Conservation (phyloP, 495 filamentous ascomycete species). For the Podospora australis region DNA sequence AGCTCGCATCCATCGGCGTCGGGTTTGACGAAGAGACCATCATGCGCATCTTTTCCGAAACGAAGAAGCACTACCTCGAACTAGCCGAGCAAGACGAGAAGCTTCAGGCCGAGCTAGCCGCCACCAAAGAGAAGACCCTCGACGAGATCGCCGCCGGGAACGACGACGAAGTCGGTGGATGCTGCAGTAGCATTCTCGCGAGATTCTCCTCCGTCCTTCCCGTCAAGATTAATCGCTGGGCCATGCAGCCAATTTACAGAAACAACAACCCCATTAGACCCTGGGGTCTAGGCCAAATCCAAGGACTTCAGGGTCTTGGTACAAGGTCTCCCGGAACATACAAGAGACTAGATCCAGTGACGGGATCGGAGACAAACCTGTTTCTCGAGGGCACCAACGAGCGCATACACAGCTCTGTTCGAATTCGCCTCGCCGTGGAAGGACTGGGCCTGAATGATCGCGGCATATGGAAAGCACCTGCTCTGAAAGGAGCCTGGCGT, state of each 20-base stretch:
- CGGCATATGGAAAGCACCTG: slow-evolving; percentile 45
- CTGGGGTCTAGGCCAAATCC: slow-evolving; percentile 53
- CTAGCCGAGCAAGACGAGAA: slow-evolving; percentile 17
- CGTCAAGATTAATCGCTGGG: slow-evolving; percentile 34
- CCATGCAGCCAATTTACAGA: slow-evolving; percentile 37
- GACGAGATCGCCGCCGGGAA: too few relatives aligned
- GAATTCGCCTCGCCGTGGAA: slow-evolving; percentile 45
- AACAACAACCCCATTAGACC: slow-evolving; percentile 46
- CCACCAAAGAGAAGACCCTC: not conserved
- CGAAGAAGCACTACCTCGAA: slow-evolving; percentile 36
- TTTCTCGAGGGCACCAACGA: slow-evolving; percentile 56
- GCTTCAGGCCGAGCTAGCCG: not conserved
- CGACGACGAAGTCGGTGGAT: too few relatives aligned
- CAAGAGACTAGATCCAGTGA: slow-evolving; percentile 46
- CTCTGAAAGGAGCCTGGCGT: slow-evolving; percentile 41
- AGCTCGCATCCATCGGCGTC: slow-evolving; percentile 55
- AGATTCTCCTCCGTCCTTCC: not conserved
- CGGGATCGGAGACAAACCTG: slow-evolving; percentile 30
- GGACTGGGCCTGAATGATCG: slow-evolving; percentile 54
- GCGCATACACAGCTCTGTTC: slow-evolving; percentile 56
- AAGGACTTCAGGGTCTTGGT: slow-evolving; percentile 43
- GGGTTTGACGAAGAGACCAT: slow-evolving; percentile 48
- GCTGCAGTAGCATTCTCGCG: too few relatives aligned
- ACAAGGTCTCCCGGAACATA: slow-evolving; percentile 55
- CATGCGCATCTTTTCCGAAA: slow-evolving; percentile 42